Evolutionary conservation across 2,329 filamentous ascomycete genomes (phyloP), one percentile per base, ranked within the genome.

Genomic region (Clonostachys chloroleuca): DNA sequence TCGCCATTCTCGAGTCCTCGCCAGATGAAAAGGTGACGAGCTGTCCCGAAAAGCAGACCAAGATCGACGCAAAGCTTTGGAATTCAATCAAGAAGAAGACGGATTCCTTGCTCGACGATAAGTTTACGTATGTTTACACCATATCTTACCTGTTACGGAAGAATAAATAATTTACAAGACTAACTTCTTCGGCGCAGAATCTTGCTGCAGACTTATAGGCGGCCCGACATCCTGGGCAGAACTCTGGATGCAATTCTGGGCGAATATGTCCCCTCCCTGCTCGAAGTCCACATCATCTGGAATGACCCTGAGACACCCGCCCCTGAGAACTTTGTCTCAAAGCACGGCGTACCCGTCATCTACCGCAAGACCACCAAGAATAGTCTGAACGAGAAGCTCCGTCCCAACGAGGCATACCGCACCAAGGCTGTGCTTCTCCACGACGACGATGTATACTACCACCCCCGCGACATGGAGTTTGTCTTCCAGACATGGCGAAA

Each of bases 401-500:
- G 57, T 54, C 62, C 65, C 4, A 64, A 68, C 30, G 59, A 63
- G 6, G 53, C 54, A 3, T 69, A 64, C 52, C 51, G 59, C 40
- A 69, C 66, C 16, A 57, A 68, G 44, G 67, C 66, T 12, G 59
- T 70, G n/a, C 61, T 70, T 24, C 59, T 69, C 9, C 64, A 61
- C 16, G 67, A 70, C 40, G 67, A 69, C 47, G 67, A 70, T 47
- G 64, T 69, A n/a, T 67, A 63, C 52, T 69, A 66, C 53, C 55
- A 59, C 34, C 67, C 66, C 14, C 46, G 51, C 4, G 67, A 70
- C 42, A 59, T 69, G n/a, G 66, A 69, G 12, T 70, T 67, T 14
- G 64, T 61, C 18, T 70, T 70, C 46, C 65, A 69, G 44, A 56
- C 60, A 14, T 70, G 67, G 67, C 66, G 67, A 50, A 60, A 64